Base-by-base conservation (phyloP, 139 green algal species). In the Chara braunii region DNA sequence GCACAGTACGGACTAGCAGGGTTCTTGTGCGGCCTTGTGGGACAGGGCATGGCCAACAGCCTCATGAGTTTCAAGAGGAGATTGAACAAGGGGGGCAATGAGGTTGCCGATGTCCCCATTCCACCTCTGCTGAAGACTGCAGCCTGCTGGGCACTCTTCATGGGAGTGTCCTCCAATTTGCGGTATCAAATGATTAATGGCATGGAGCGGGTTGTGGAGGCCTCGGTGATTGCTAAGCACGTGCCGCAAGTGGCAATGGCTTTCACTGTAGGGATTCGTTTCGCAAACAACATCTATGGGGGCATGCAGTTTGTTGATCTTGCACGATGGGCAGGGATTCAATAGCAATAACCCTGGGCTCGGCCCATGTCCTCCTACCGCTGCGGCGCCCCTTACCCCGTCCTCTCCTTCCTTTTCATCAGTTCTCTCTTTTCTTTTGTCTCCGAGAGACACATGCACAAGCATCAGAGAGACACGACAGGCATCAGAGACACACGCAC, bases 231-330 rank as follows among this genome's bases (percentile, higher is more conserved):
- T 14, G 60, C 60, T 30, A 28, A 30, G 6, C 26, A 18, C 12
- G 28, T 69, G 18, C 70, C 63, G 9, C 37, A 32, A 53, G 40
- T 86, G 0, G 85, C 90, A 3, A 94, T 93, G 59, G 74, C 65
- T 23, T 87, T 87, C 37, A 96, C 92, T 0, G 42, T 96, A 1
- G 80, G 72, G 32, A 86, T 97, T 36, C 85, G 91, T 26, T 96
- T 97, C 59, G 68, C 75, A 33, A 97, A 97, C 78, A 97, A 97
- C 64, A 80, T 97, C 9, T 83, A 93, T 43, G 90, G 90, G 56
- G 83, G 83, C 2, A 51, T 60, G 51, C 75, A 72, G 23, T 68
- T 74, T 57, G 37, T 71, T 59, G 91, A 97, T 74, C 87, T 94
- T 85, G 91, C 91, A 1, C 81, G 91, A 23, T 94, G 84, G 83